Evolutionary conservation across 352 stramenopile genomes (phyloP).

Genomic region (Globisporangium nagaii): DNA sequence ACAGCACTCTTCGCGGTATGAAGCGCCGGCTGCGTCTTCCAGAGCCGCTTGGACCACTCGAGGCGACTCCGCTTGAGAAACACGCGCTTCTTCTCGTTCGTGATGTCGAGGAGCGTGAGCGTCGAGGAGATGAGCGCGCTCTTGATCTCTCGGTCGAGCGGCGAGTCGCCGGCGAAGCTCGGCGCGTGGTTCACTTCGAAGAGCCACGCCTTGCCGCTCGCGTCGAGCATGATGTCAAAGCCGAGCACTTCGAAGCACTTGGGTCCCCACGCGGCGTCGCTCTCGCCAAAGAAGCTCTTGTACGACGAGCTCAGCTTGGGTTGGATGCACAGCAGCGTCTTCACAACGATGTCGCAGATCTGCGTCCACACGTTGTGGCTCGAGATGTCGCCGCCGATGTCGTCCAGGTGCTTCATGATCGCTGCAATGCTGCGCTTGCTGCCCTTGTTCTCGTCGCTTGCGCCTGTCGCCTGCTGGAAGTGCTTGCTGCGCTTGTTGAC

Average conservation of each 20-base stretch:
- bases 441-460: slow-evolving; percentile 14
- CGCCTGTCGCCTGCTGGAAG: slow-evolving; percentile 23
- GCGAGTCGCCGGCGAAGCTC: slow-evolving; percentile 37
- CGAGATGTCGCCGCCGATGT: slow-evolving; percentile 12
- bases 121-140: slow-evolving; percentile 27
- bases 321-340: slow-evolving; percentile 37
- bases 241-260: slow-evolving; percentile 45
- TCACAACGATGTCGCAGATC: slow-evolving; percentile 36
- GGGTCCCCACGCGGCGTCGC: slow-evolving; percentile 22
- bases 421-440: slow-evolving; percentile 34
- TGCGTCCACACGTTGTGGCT: slow-evolving; percentile 25
- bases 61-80: slow-evolving; percentile 21
- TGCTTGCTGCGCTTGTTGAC: slow-evolving; percentile 42
- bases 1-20: not conserved
- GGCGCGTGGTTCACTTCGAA: slow-evolving; percentile 46
- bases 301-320: slow-evolving; percentile 34
- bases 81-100: slow-evolving; percentile 27
- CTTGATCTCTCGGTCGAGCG: slow-evolving; percentile 32
- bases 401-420: slow-evolving; percentile 26
- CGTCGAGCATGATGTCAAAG: slow-evolving; percentile 42
- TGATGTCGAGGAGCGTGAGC: slow-evolving; percentile 29
- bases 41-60: slow-evolving; percentile 31
- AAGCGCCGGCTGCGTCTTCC: slow-evolving; percentile 9
- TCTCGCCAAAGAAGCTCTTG: slow-evolving; percentile 32
- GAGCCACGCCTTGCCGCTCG: slow-evolving; percentile 30